A percentile compares a stretch with the other conserved stretches of the same genome.
Conservation (phyloP, 345 rosid genomes). For the Hibiscus trionum region DNA sequence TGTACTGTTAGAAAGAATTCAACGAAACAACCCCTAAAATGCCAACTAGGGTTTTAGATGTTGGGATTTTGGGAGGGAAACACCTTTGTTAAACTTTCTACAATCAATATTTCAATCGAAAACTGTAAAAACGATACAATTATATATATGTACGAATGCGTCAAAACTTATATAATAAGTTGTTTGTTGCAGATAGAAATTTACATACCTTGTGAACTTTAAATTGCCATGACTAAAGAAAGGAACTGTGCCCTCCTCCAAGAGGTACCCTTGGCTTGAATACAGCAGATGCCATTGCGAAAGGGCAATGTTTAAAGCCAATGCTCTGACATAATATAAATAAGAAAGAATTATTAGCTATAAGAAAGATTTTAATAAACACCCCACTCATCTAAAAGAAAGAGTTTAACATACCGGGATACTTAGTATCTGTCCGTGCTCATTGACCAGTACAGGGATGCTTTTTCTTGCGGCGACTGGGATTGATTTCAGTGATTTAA, state of each 20-base stretch:
- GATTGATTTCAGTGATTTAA: constrained; percentile 42
- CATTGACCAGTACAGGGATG: constrained; percentile 59
- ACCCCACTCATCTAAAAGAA: background rate
- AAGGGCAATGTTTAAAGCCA: constrained; percentile 62
- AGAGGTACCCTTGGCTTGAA: constrained; percentile 81
- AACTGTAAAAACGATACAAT: background rate
- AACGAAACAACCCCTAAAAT: constrained; percentile 3
- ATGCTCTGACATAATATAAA: constrained; percentile 45
- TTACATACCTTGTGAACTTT: background rate
- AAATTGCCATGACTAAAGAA: constrained; percentile 25
- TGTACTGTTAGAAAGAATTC: constrained; percentile 7
- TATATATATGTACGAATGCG: background rate
- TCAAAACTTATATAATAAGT: background rate
- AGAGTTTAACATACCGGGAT: constrained; percentile 50
- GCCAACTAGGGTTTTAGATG: constrained; percentile 2
- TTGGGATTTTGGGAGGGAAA: background rate
- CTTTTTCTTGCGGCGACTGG: constrained; percentile 73
- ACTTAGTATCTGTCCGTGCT: constrained; percentile 46
- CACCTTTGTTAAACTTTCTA: background rate
- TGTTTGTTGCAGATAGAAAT: background rate
- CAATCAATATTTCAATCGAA: background rate
- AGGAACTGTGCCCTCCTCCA: constrained; percentile 71
- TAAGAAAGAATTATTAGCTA: background rate
- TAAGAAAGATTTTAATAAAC: background rate
- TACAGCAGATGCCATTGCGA: constrained; percentile 37